Base-by-base conservation (phyloP, 202 grass and related monocot genomes). In the Cymbopogon flexuosus region DNA sequence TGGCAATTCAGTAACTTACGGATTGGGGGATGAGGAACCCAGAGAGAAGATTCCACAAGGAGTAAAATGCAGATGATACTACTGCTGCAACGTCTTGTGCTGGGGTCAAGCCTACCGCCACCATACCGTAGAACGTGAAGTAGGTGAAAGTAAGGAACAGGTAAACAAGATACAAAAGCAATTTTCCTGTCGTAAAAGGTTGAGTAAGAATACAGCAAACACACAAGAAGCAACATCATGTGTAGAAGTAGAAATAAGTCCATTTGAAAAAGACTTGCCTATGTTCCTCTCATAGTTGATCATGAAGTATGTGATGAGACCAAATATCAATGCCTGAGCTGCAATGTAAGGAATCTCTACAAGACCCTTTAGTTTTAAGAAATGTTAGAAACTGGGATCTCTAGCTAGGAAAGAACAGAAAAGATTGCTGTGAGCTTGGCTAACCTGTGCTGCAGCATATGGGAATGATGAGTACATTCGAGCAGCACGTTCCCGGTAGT, bases 111-210 rank as follows among this genome's bases (percentile, higher is more conserved):
- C 88, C 90, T 42, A 93, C 31, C 0, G 86, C 90, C 86, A 97
- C 87, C 93, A 97, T 91, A 21, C 93, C 90, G 3, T 97, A 93
- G 79, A 93, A 97, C 13, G 93, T 97, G 75, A 93, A 93, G 84
- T 93, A 97, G 41, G 80, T 89, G 37, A 97, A 91, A 11, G 93
- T 93, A 67, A 97, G 87, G 81, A 93, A 97, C 61, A 89, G 47
- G 75, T 74, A 96, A 43, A 92, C 11, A 54, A 90, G 85, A 77
- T 97, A 97, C 23, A 93, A 14, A 8, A 97, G 33, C 41, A 93
- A 77, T 77, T 97, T 97, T 41, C 63, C 93, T 93, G 81, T 86
- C 76, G 79, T 72, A 75, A 85, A 0, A 75, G 16, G 22, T 47
- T 16, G 13, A 14, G 9, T 70, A 23, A 72, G 9, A 22, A 15